Percentiles rank a stretch among this genome's conserved stretches.
phyloP scores from a whole-genome alignment of 495 filamentous ascomycete genomes.

The Cladorrhinum samala region DNA sequence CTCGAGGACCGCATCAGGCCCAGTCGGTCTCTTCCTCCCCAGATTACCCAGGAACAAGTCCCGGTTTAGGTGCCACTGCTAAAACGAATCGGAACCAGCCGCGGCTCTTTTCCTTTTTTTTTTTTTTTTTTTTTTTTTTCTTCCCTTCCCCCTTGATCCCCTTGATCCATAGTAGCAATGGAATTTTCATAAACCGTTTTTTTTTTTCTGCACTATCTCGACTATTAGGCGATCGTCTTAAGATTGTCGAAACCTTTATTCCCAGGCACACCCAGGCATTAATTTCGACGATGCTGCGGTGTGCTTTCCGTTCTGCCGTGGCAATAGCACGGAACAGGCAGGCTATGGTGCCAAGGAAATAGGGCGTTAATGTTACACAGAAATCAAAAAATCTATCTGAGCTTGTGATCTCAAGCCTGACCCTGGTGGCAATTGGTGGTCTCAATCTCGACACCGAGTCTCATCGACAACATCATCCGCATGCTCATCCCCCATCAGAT shows the following conservation, averaged over 20 bases:
- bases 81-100: background rate
- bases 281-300: too few relatives aligned
- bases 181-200: background rate
- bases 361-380: background rate
- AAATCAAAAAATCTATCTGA: background rate
- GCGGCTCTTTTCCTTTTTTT: constrained; percentile 1
- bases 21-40: too few relatives aligned
- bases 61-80: background rate
- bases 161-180: too few relatives aligned
- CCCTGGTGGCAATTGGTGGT: background rate
- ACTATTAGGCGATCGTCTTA: too few relatives aligned
- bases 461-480: background rate
- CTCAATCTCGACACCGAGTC: background rate
- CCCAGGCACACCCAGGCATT: too few relatives aligned
- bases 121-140: background rate
- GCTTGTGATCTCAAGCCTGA: too few relatives aligned
- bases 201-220: background rate
- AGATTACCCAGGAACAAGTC: background rate
- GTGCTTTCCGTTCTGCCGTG: too few relatives aligned
- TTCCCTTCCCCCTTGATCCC: too few relatives aligned
- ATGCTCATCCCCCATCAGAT: too few relatives aligned
- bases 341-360: background rate
- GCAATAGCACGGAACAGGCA: too few relatives aligned
- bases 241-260: too few relatives aligned
- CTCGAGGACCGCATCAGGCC: background rate